Base-by-base conservation (phyloP, 2,329 filamentous ascomycete species). In the Beauveria asiatica region DNA sequence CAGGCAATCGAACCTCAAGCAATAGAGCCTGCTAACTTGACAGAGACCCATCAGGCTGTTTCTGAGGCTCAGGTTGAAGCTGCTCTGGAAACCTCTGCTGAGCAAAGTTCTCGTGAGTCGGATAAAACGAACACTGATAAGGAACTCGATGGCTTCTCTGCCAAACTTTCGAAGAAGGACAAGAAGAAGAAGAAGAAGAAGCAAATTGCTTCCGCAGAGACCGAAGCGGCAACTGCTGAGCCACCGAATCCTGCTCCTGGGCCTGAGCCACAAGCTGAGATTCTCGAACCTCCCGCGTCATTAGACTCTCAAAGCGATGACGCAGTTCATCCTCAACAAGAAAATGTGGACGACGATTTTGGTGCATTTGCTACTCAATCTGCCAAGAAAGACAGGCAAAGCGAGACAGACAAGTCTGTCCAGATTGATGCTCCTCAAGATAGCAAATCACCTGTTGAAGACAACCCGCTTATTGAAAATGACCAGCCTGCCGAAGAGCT, bases 121-220 rank as follows among this genome's bases (percentile, higher is more conserved):
- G 54, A 48, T 19, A 25, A 64, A 25, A 23, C 50, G 21, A 55
- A 17, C 19, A 65, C 68, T 62, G 65, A 69, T 64, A 67, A 71
- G 64, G 67, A 68, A 61, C 65, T 64, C 63, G 67, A 66, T 70
- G 67, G 68, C 64, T 67, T 66, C 60, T 68, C 64, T 66, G 64
- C 65, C 49, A 68, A 67, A 62, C 63, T 62, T 61, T 66, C 68
- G 57, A 67, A 71, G 61, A 71, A 70, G 62, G 67, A 70, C 61
- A 71, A 73, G 61, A 69, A 69, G 59, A 69, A 73, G 61, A 69
- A 73, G 61, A 72, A 72, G 49, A 51, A 49, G 50, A 60, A 55
- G 50, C 61, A 53, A 27, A 8, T 48, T 46, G n/a, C 53, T 58
- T n/a, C 60, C 25, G 45, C 62, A 62, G n/a, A 25, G 39, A 23